phyloP scores from a whole-genome alignment of 2,329 filamentous ascomycete species.

The Monosporascus sp. region DNA sequence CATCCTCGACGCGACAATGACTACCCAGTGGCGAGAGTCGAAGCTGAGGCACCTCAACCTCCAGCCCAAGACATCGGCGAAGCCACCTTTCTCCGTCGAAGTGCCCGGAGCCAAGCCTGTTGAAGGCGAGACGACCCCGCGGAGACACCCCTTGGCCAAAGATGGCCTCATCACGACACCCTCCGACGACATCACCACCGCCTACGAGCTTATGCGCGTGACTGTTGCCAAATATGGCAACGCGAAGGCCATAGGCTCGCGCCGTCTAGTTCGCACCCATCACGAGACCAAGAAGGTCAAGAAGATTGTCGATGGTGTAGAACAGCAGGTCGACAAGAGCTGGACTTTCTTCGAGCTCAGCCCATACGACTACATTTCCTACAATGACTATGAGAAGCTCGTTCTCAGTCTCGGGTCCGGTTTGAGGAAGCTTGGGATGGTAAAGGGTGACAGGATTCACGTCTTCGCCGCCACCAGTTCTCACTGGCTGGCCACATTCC shows the following conservation, averaged over 20 bases:
- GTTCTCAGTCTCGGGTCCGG: conserved; percentile 64
- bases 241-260: conserved; percentile 61
- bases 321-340: conserved; percentile 76
- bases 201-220: conserved; percentile 69
- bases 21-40: conserved; percentile 25
- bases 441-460: conserved; percentile 65
- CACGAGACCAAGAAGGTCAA: conserved; percentile 85
- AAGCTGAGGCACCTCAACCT: conserved; percentile 24
- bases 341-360: conserved; percentile 87
- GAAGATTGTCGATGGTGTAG: conserved; percentile 77
- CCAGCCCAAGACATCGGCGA: conserved; percentile 47
- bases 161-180: conserved; percentile 58
- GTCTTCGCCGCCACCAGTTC: conserved; percentile 70
- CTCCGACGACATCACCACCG: conserved; percentile 60
- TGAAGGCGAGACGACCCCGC: conserved; percentile 70
- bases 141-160: conserved; percentile 58
- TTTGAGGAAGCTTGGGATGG: conserved; percentile 66
- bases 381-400: conserved; percentile 70
- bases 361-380: conserved; percentile 71
- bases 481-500: conserved; percentile 47
- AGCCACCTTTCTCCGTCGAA: conserved; percentile 64
- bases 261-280: conserved; percentile 70
- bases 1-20: conserved; percentile 14
- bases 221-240: conserved; percentile 63
- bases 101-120: conserved; percentile 57